phyloP scores from a whole-genome alignment of 768 basidiomycete genomes.

The Filobasidium wieringae region DNA sequence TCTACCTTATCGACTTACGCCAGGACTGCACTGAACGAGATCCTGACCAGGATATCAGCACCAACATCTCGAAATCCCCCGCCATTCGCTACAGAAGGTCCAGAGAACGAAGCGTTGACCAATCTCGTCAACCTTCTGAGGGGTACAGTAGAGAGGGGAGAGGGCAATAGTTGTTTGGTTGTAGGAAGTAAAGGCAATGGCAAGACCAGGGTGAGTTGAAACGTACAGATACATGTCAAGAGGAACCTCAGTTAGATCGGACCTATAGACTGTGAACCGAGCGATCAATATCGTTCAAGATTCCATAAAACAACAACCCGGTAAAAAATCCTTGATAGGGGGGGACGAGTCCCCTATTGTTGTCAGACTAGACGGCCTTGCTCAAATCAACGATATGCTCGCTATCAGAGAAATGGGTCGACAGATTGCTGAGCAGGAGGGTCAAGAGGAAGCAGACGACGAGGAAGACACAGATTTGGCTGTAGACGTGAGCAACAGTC shows the following conservation, averaged over 20 bases:
- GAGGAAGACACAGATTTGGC: slow-evolving; percentile 32
- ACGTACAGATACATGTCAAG: not conserved
- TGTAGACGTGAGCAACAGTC: slow-evolving; percentile 27
- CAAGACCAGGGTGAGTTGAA: slow-evolving; percentile 56
- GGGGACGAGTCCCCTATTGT: slow-evolving; percentile 47
- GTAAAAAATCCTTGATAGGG: not conserved
- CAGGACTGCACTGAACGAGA: not conserved
- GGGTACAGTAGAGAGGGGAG: slow-evolving; percentile 65
- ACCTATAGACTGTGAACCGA: slow-evolving; percentile 13
- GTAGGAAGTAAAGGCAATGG: slow-evolving; percentile 77
- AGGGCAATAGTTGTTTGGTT: slow-evolving; percentile 86
- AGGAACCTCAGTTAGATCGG: not conserved
- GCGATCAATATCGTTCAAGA: slow-evolving; percentile 10
- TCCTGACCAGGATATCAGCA: not conserved
- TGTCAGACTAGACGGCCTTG: slow-evolving; percentile 71
- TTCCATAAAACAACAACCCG: not conserved
- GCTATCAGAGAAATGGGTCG: slow-evolving; percentile 87
- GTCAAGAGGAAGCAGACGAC: slow-evolving; percentile 31
- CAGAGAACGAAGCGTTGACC: slow-evolving; percentile 43
- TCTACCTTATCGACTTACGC: not conserved
- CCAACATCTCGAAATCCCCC: slow-evolving; percentile 6
- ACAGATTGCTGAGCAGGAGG: slow-evolving; percentile 49
- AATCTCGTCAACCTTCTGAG: slow-evolving; percentile 55
- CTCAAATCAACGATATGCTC: slow-evolving; percentile 70
- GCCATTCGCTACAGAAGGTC: slow-evolving; percentile 16